These are phyloP conservation scores for Pestalotiopsis sp. DNA, from an alignment of 2,329 filamentous ascomycete genomes.

Conservation along the genomic window DNA sequence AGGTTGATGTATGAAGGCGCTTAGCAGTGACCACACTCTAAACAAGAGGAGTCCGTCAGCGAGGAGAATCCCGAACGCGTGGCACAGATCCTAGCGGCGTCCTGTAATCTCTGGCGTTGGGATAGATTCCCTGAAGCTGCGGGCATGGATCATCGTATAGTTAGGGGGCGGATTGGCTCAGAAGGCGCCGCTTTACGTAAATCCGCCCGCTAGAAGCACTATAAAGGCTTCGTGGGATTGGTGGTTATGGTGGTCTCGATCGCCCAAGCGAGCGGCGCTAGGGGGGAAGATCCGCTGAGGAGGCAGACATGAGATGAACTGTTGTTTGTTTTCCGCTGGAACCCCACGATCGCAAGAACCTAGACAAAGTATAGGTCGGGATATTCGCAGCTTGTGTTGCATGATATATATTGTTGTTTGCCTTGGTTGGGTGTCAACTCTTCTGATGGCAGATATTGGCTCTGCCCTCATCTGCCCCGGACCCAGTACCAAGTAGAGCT, in stretches of 20 bases:
- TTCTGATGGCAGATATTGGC: background rate
- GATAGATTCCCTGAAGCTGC: background rate
- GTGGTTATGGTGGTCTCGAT: background rate
- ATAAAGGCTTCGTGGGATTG: background rate
- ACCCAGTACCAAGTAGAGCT: too few species aligned
- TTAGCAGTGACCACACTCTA: background rate
- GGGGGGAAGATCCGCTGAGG: background rate
- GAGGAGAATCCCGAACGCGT: background rate
- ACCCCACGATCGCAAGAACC: background rate
- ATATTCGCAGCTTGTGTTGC: background rate
- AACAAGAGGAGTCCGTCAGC: background rate
- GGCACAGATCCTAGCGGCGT: background rate
- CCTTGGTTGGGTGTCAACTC: background rate
- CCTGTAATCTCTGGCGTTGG: conserved; percentile 9
- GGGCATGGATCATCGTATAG: background rate
- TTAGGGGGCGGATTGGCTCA: background rate
- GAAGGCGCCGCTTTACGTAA: background rate
- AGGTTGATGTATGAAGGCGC: background rate
- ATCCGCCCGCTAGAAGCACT: background rate
- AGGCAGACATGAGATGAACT: background rate
- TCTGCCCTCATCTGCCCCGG: too few species aligned
- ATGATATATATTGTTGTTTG: background rate
- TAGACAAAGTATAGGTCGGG: background rate
- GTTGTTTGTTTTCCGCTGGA: background rate
- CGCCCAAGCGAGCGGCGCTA: background rate